phyloP scores from a whole-genome alignment of 768 basidiomycete species.

The Lactarius tabidus region DNA sequence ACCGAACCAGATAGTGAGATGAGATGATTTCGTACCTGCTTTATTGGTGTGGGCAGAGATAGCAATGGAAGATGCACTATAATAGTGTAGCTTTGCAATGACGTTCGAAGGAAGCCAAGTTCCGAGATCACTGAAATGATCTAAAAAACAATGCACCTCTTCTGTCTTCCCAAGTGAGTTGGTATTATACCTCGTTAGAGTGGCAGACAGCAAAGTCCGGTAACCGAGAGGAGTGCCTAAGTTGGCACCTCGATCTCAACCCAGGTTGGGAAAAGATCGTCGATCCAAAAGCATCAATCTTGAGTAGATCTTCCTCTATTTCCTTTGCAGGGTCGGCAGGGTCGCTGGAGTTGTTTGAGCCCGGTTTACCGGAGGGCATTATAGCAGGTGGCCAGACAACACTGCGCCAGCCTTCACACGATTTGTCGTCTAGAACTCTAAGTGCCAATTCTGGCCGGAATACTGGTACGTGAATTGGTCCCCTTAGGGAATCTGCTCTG shows the following conservation, averaged over 20 bases:
- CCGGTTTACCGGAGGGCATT: too few relatives aligned
- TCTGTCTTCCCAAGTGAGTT: not conserved
- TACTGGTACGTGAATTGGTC: slow-evolving; percentile 53
- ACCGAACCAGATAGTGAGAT: slow-evolving; percentile 13
- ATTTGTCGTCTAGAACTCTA: slow-evolving; percentile 60
- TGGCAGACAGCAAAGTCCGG: not conserved
- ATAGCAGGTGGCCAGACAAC: not conserved
- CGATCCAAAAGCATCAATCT: not conserved
- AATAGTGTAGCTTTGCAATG: not conserved
- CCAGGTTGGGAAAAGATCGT: not conserved
- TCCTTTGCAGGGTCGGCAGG: not conserved
- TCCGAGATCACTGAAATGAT: slow-evolving; percentile 28
- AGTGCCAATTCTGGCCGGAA: slow-evolving; percentile 81
- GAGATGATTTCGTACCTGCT: not conserved
- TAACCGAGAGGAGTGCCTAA: not conserved
- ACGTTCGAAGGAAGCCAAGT: slow-evolving; percentile 51
- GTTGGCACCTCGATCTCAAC: not conserved
- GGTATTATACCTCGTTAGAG: not conserved
- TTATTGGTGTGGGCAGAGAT: not conserved
- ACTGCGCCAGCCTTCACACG: not conserved
- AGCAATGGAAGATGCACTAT: not conserved
- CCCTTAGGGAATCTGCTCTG: not conserved
- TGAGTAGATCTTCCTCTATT: not conserved
- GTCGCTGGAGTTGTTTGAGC: not conserved
- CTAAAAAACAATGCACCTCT: slow-evolving; percentile 67